Evolutionary conservation across 78 protist genomes (phyloP), one percentile per base, ranked within the genome.

Genomic region (Dictyostelium purpureum): DNA sequence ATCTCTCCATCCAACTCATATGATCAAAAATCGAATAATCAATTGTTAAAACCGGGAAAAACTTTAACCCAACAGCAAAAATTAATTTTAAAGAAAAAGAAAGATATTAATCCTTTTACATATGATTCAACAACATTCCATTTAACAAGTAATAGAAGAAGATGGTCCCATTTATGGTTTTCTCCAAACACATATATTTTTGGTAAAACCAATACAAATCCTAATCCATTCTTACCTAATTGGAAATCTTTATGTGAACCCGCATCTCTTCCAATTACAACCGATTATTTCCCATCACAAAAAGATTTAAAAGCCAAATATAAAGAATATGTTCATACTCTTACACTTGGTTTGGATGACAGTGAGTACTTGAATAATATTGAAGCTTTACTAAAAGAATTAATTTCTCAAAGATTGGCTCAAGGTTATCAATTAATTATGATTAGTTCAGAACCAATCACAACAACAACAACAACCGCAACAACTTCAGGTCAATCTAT

Each of bases 221-320:
- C 87, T 5, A 81, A 81, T 40, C 94, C 88, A n/a, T 89, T 89
- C 43, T 47, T 81, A 9, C 94, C 95, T 35, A 81, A 81, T 82
- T 92, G 95, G 95, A 92, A 92, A 69, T 79, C 91, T 24, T 43
- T 92, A 2, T 85, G 93, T 65, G 93, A 92, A 21, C 95, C 95
- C 0, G 95, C 95, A 4, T 75, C 91, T 1, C 73, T 79, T 6
- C 95, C 95, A 51, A 92, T 92, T 11, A 92, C 95, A 2, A 92
- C 87, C 4, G 91, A 92, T 45, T 92, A 77, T 14, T 92, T 92
- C 26, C 95, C 95, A 31, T 49, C 89, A 0, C 75, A 47, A 19
- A 71, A 79, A 42, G 95, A 92, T 31, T 56, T 92, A 26, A 73
- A 67, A 4, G 77, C 80, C 16, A 81, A 79, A 57, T 90, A 81